Base-by-base conservation (phyloP, 169 alveolate genomes). In the Neospora caninum region DNA sequence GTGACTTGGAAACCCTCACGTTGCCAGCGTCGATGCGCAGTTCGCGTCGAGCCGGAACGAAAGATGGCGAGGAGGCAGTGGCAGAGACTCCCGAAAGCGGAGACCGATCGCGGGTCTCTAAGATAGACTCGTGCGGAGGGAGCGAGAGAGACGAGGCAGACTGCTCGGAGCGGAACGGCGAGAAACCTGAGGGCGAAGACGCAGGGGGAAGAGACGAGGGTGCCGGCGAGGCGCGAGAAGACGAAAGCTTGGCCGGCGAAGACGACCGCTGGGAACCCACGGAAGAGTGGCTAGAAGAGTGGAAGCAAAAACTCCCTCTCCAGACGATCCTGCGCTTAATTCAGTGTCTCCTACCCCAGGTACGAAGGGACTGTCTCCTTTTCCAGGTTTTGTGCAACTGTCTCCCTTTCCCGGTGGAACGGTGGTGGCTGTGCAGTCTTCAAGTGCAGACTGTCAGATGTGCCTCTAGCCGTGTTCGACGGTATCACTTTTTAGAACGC, bases 301-400 rank as follows among this genome's bases (percentile, higher is more conserved):
- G 94, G 94, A 78, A 91, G 84, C 16, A 29, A 38, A 78, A 58
- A 42, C 70, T 78, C 34, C 88, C 88, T 38, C 94, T 91, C 69
- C 91, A 80, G 53, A 80, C 94, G 6, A 53, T 80, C 39, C 27
- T 45, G 36, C 80, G 94, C 25, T 84, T 91, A 39, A 54, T 91
- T 53, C 45, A 91, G 70, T 64, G 84, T 27, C 91, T 91, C 78
- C 80, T 80, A n/a, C 94, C 94, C 34, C 70, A 73, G 88, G 94
- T 91, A 54, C 25, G 88, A 16, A 39, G 38, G 80, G 29, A 7
- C 34, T 69, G 34, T n/a, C 80, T 25, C 80, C n/a, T 25, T 25
- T 25, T 29, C 80, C 80, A 7, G 2, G 31, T 10, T n/a, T 13
- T 43, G 43, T 73, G 84, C 45, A n/a, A 36, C 45, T 13, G 58